phyloP scores from a whole-genome alignment of 495 filamentous ascomycete genomes.

The Penicillium turbatum region DNA sequence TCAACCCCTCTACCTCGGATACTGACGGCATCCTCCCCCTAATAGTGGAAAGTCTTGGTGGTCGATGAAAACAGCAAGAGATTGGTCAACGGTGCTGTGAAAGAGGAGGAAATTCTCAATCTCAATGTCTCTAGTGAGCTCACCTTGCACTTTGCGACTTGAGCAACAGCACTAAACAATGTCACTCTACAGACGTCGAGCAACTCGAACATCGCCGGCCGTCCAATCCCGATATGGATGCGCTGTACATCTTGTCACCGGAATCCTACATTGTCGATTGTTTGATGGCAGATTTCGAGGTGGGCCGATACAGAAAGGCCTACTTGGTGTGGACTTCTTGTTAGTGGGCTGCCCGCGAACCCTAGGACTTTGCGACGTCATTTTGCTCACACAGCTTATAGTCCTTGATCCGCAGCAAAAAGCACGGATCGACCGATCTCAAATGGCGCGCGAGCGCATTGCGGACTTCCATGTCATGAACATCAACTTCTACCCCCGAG shows the following conservation, averaged over 20 bases:
- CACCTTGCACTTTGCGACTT: not conserved
- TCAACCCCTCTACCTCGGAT: slow-evolving; percentile 23
- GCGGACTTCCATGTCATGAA: slow-evolving; percentile 68
- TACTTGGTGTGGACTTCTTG: slow-evolving; percentile 83
- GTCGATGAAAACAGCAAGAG: slow-evolving; percentile 74
- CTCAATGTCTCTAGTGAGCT: slow-evolving; percentile 86
- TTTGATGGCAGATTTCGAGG: slow-evolving; percentile 84
- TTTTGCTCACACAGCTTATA: slow-evolving; percentile 25
- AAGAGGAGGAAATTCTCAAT: slow-evolving; percentile 93
- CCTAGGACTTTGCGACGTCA: slow-evolving; percentile 3
- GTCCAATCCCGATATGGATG: slow-evolving; percentile 82
- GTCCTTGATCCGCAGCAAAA: slow-evolving; percentile 53
- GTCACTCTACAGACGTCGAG: slow-evolving; percentile 68
- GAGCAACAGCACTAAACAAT: slow-evolving; percentile 27
- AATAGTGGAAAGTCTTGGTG: slow-evolving; percentile 93
- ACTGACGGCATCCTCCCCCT: slow-evolving; percentile 22
- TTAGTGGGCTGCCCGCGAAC: slow-evolving; percentile 36
- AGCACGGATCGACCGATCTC: slow-evolving; percentile 52
- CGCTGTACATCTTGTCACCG: slow-evolving; percentile 85
- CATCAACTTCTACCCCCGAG: slow-evolving; percentile 82
- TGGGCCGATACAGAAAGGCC: slow-evolving; percentile 65
- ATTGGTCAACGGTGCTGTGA: slow-evolving; percentile 80
- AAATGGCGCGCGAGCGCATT: slow-evolving; percentile 66
- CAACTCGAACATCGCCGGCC: slow-evolving; percentile 79
- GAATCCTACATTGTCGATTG: slow-evolving; percentile 86